Conservation (phyloP, 139 green algal genomes). For the Chlamydomonas sphaeroides region DNA sequence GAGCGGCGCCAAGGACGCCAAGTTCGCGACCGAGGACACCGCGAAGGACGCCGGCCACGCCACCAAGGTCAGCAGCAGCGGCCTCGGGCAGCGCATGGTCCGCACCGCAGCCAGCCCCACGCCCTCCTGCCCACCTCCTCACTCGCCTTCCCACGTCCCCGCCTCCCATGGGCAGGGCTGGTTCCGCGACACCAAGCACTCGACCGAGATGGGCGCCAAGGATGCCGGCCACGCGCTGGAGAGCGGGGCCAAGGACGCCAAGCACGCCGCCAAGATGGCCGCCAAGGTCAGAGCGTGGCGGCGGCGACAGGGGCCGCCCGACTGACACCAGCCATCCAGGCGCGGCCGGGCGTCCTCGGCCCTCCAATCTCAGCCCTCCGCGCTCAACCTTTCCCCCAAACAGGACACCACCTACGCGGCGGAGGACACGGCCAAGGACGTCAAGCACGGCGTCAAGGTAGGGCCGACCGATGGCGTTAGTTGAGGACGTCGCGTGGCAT, state of each 20-base stretch:
- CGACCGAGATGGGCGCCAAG: constrained; percentile 7
- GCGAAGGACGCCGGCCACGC: neutral
- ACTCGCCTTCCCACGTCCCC: too few relatives aligned
- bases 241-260: constrained; percentile 16
- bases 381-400: too few relatives aligned
- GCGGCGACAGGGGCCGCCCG: too few relatives aligned
- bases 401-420: constrained; percentile 10
- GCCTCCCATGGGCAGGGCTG: constrained; percentile 10
- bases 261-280: constrained; percentile 10
- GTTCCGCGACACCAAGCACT: constrained; percentile 24
- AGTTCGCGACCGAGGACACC: neutral
- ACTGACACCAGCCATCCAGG: too few relatives aligned
- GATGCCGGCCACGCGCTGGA: constrained; percentile 22
- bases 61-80: neutral
- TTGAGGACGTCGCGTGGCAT: too few relatives aligned
- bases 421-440: constrained; percentile 30
- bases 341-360: too few relatives aligned
- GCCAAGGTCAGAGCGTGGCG: neutral
- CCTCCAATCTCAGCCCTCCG: too few relatives aligned
- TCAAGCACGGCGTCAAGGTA: constrained; percentile 32
- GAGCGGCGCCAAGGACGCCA: constrained; percentile 1
- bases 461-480: too few relatives aligned
- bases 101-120: too few relatives aligned
- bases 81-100: too few relatives aligned
- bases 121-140: neutral